Conservation (phyloP, 345 rosid species). For the Moringa oleifera region DNA sequence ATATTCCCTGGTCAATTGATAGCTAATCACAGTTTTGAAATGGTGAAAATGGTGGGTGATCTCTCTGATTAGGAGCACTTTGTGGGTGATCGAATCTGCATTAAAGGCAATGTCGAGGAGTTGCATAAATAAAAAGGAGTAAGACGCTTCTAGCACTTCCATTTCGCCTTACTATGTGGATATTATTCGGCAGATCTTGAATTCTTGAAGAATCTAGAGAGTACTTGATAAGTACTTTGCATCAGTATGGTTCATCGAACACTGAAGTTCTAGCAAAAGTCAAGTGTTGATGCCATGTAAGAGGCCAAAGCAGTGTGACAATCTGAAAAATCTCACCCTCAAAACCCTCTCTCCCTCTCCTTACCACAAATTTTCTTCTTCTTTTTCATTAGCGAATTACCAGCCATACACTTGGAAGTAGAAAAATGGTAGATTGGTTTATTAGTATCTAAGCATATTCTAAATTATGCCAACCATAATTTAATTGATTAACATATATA, state of each 20-base stretch:
- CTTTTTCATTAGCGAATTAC: too few relatives aligned
- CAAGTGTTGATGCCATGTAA: not conserved
- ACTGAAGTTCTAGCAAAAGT: too few relatives aligned
- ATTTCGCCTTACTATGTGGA: slow-evolving; percentile 13
- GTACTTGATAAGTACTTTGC: not conserved
- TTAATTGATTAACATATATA: too few relatives aligned
- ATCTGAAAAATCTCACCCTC: too few relatives aligned
- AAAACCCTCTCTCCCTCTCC: too few relatives aligned
- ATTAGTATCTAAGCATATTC: too few relatives aligned
- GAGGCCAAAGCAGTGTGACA: not conserved
- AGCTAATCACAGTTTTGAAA: not conserved
- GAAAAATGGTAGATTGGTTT: not conserved
- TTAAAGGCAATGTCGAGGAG: slow-evolving; percentile 1
- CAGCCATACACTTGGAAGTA: not conserved
- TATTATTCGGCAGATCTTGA: too few relatives aligned
- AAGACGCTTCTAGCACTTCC: slow-evolving; percentile 20
- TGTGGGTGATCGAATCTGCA: not conserved
- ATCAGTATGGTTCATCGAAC: too few relatives aligned
- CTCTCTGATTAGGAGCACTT: not conserved
- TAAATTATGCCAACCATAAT: not conserved
- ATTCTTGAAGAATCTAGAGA: slow-evolving; percentile 21
- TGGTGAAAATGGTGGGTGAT: not conserved
- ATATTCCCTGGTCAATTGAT: slow-evolving; percentile 10
- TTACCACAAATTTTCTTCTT: too few relatives aligned
- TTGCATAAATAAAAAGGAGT: slow-evolving; percentile 13